A percentile compares a stretch with the other conserved stretches of the same genome.
These are phyloP conservation scores for Anacardium occidentale DNA, from an alignment of 345 rosid genomes.

Conservation along the genomic window DNA sequence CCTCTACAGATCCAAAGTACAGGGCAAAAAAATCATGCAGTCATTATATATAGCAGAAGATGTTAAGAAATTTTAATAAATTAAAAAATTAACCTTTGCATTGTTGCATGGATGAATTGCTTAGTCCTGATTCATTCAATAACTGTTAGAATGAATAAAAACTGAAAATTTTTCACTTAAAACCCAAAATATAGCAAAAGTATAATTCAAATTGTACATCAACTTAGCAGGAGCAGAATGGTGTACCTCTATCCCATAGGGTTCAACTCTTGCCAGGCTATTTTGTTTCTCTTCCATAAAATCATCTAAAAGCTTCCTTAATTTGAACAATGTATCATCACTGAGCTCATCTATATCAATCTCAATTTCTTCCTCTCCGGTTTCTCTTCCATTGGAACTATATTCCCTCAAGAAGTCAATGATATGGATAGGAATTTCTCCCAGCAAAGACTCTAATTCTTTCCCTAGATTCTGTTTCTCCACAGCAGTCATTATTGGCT, in stretches of 20 bases:
- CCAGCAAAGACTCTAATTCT: conserved; percentile 57
- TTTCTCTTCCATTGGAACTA: conserved; percentile 59
- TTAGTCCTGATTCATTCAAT: conserved; percentile 64
- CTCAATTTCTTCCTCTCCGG: conserved; percentile 87
- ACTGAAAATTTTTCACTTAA: conserved; percentile 2
- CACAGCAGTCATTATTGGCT: conserved; percentile 53
- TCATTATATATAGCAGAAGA: neutral
- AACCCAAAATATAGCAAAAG: neutral
- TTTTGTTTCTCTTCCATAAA: conserved; percentile 61
- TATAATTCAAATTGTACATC: conserved; percentile 13
- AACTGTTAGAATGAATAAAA: conserved; percentile 44
- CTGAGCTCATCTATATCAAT: conserved; percentile 91
- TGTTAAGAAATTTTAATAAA: neutral
- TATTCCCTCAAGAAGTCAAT: conserved; percentile 78
- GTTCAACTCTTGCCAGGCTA: conserved; percentile 53
- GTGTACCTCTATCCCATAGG: conserved; percentile 83
- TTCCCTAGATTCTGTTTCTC: conserved; percentile 61
- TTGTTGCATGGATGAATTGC: conserved; percentile 73
- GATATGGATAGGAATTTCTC: conserved; percentile 72
- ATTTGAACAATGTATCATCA: conserved; percentile 65
- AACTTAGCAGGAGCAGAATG: conserved; percentile 23
- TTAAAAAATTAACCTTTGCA: conserved; percentile 51
- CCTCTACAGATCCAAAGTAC: conserved; percentile 44
- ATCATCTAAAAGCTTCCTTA: conserved; percentile 71
- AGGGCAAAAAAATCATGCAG: conserved; percentile 1